Conservation (phyloP, 176 grass and related monocot species). For the Typha latifolia region DNA sequence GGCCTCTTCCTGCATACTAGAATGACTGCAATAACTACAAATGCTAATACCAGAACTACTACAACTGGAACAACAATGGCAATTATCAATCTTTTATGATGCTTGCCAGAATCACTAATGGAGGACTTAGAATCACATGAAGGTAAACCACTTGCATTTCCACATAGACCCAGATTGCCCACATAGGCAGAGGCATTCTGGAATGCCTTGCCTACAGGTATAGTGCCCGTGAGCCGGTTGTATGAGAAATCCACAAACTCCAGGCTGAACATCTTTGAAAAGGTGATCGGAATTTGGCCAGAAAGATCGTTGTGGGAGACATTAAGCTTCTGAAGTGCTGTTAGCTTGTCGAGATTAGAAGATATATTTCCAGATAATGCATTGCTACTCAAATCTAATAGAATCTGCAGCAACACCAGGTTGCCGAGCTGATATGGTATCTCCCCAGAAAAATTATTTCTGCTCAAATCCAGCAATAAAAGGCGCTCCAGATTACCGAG, state of each 20-base stretch:
- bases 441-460: conserved; percentile 43
- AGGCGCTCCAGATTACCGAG: conserved; percentile 35
- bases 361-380: conserved; percentile 48
- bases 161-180: conserved; percentile 62
- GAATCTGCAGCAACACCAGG: conserved; percentile 38
- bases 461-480: conserved; percentile 54
- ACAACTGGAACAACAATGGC: conserved; percentile 26
- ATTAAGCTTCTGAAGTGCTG: conserved; percentile 49
- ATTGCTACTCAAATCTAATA: conserved; percentile 94
- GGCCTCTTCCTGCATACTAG: conserved; percentile 19
- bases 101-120: conserved; percentile 11
- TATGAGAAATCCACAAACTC: conserved; percentile 82
- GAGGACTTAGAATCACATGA: conserved; percentile 21
- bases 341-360: conserved; percentile 46
- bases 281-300: conserved; percentile 42
- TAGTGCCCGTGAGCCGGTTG: conserved; percentile 51
- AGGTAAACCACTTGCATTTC: conserved; percentile 32
- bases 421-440: conserved; percentile 72
- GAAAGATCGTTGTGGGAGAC: conserved; percentile 63
- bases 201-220: conserved; percentile 57
- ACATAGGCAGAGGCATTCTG: conserved; percentile 36
- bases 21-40: not conserved
- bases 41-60: conserved; percentile 15
- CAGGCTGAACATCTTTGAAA: conserved; percentile 59
- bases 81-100: conserved; percentile 30